Percentiles rank a stretch among this genome's conserved stretches.
phyloP scores from a whole-genome alignment of 768 basidiomycete species.

The Lactarius pseudohatsudake region DNA sequence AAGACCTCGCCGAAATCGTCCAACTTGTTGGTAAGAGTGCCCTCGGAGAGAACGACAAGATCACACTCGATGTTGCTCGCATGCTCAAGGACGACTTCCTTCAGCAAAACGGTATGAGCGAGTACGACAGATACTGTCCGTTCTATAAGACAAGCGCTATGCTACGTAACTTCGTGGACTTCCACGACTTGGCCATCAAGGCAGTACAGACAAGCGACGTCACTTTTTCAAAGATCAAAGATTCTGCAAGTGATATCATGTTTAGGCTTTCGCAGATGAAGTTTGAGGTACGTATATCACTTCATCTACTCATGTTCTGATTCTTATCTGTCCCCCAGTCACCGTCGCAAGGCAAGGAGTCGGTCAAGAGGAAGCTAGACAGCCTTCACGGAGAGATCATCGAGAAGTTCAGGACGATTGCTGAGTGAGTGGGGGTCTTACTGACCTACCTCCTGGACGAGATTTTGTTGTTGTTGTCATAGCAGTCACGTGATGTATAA shows the following conservation, averaged over 20 bases:
- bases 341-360: constrained; percentile 87
- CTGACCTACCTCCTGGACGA: not conserved
- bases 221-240: constrained; percentile 86
- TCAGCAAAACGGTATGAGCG: constrained; percentile 98
- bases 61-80: constrained; percentile 93
- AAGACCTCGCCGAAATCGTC: constrained; percentile 97
- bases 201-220: constrained; percentile 81
- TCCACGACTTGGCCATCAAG: constrained; percentile 87
- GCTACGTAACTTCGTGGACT: constrained; percentile 91
- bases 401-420: constrained; percentile 88
- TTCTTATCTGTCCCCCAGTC: constrained; percentile 48
- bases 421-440: constrained; percentile 49
- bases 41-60: constrained; percentile 95
- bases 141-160: constrained; percentile 99
- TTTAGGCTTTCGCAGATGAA: constrained; percentile 99
- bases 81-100: constrained; percentile 98
- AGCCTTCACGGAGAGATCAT: constrained; percentile 81
- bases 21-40: constrained; percentile 99
- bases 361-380: constrained; percentile 80
- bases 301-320: constrained; percentile 1
- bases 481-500: constrained; percentile 5
- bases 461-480: not conserved
- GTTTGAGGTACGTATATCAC: constrained; percentile 70
- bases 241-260: constrained; percentile 82
- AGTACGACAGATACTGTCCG: constrained; percentile 95